A percentile compares a stretch with the other conserved stretches of the same genome.
phyloP scores from a whole-genome alignment of 805 yeast genomes.

The Blastobotrys mokoenaii region DNA sequence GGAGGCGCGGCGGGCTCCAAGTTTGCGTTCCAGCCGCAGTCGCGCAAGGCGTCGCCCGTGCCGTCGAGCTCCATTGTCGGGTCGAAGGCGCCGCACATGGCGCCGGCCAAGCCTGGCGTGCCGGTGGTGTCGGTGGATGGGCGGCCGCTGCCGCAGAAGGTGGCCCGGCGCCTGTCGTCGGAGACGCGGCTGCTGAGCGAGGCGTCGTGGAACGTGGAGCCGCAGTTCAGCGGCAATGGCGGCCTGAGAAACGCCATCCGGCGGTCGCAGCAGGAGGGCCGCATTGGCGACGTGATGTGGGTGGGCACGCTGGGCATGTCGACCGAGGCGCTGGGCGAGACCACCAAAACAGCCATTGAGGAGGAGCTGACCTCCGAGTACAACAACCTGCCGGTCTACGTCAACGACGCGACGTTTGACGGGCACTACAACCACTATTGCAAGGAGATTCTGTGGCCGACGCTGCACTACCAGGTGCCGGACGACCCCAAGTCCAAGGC shows the following conservation, averaged over 20 bases:
- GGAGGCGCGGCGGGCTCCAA: background rate
- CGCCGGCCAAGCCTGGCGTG: background rate
- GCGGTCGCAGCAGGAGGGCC: conserved; percentile 36
- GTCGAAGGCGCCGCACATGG: background rate
- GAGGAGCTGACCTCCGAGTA: conserved; percentile 38
- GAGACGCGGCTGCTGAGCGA: conserved; percentile 24
- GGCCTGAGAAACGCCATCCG: conserved; percentile 79
- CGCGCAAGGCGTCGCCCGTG: conserved; percentile 7
- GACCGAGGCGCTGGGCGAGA: conserved; percentile 64
- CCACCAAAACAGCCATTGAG: conserved; percentile 47
- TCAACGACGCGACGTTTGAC: conserved; percentile 71
- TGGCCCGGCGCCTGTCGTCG: background rate
- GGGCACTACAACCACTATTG: conserved; percentile 91
- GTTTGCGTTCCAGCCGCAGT: conserved; percentile 4
- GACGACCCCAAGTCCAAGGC: conserved; percentile 91
- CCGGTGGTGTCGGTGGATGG: background rate
- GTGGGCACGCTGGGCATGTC: conserved; percentile 92
- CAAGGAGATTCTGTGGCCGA: conserved; percentile 94
- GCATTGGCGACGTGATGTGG: conserved; percentile 45
- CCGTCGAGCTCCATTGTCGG: background rate
- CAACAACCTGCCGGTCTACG: conserved; percentile 56
- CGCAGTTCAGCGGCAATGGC: conserved; percentile 73
- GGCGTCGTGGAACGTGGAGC: conserved; percentile 68
- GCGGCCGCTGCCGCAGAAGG: background rate
- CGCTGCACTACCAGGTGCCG: conserved; percentile 87